A percentile compares a stretch with the other conserved stretches of the same genome.
Evolutionary conservation across 2,329 filamentous ascomycete genomes (phyloP).

Genomic region (Echinosphaeria canescens): DNA sequence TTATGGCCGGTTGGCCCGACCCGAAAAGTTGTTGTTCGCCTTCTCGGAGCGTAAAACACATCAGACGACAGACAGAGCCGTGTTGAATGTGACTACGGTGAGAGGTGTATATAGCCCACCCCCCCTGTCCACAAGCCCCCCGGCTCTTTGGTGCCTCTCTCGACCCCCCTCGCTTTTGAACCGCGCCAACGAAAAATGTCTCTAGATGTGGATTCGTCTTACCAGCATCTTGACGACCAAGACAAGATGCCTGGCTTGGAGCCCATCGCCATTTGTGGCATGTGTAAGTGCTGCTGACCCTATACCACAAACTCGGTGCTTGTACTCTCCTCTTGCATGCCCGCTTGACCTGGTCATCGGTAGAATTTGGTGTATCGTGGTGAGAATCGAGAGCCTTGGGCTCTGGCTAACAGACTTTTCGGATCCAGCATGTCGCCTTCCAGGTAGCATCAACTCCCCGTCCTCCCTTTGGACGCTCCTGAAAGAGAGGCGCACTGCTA

Average conservation of each 20-base stretch:
- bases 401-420: too few species aligned
- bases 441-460: constrained; percentile 10
- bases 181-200: too few species aligned
- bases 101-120: too few species aligned
- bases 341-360: too few species aligned
- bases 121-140: not conserved
- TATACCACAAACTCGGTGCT: too few species aligned
- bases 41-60: not conserved
- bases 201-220: not conserved
- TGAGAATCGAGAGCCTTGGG: too few species aligned
- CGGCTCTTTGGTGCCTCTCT: not conserved
- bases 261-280: constrained; percentile 9
- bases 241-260: constrained; percentile 5
- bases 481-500: constrained; percentile 9
- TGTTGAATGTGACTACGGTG: too few species aligned
- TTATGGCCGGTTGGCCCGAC: too few species aligned
- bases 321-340: too few species aligned
- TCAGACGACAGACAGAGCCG: not conserved
- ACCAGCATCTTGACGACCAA: constrained; percentile 2
- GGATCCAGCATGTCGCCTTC: constrained; percentile 11
- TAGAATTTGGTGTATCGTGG: too few species aligned
- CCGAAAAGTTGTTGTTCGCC: not conserved
- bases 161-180: too few species aligned
- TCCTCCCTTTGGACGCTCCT: constrained; percentile 11
- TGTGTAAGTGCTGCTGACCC: too few species aligned